Evolutionary conservation across 352 stramenopile genomes (phyloP), one percentile per base, ranked within the genome.

Genomic region (Globisporangium spiculum): DNA sequence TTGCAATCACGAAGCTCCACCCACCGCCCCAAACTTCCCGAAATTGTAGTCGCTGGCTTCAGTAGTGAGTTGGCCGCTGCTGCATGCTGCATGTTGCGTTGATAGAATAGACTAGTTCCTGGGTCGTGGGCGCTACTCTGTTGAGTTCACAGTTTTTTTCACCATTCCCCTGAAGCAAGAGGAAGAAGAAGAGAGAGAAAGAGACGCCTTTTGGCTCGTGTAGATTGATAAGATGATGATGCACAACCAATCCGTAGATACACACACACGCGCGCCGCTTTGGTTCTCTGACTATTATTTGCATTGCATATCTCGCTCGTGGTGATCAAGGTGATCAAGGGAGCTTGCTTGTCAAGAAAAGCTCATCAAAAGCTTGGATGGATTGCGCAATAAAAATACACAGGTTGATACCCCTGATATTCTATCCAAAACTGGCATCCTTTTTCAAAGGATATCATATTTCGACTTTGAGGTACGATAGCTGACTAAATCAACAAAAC

Each of bases 21-120:
- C 22, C 18, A 38, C 16, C 50, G 34, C 22, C 30, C 52, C 16
- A 38, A 48, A 26, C 36, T 12, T 12, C 36, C 36, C 36, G 36
- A 44, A 44, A 12, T 32, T 56, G 52, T 59, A 72, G 36, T 46
- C 12, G 55, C 30, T 55, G 55, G 54, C 54, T 60, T 60, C 54
- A 60, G 54, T 60, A 60, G 54, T 60, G 54, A 60, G 54, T 60
- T 60, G 54, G 54, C 56, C n/a, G 20, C 55, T 61, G 50, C 66
- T 60, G 63, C 65, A 73, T 64, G 38, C 66, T 46, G 44, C 55
- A 62, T 59, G 52, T 75, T 73, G 62, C 70, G 65, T 72, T 73
- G 72, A 85, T 92, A 90, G 82, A 91, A 79, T 93, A 91, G 83
- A 89, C 76, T 86, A 92, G 82, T 91, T 90, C 84, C 84, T 90